Base-by-base conservation (phyloP, 768 basidiomycete genomes). In the Exidia glandulosa region DNA sequence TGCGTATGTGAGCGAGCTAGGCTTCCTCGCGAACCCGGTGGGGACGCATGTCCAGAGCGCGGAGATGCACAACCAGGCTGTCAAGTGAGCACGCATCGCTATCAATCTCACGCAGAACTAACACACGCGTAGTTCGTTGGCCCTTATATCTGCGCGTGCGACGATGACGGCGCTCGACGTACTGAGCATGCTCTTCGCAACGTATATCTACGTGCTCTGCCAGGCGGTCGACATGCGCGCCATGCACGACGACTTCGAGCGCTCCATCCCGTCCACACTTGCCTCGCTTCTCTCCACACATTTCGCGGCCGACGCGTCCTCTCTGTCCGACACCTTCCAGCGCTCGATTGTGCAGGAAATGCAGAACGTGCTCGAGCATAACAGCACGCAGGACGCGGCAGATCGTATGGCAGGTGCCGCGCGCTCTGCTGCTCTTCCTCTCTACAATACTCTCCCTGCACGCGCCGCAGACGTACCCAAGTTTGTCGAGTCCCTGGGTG, bases 31-130 rank as follows among this genome's bases (percentile, higher is more conserved):
- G 25, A 67, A 66, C 62, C 67, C 70, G 1, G 68, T 70, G 48
- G 57, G 62, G n/a, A 66, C 59, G 16, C 62, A 62, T 57, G 68
- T 70, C 34, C 68, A 69, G 60, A 60, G 65, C 2, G 68, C 69
- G n/a, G 69, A 70, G 57, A 64, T 66, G 66, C 63, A 65, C 32
- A 71, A 71, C 63, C 70, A 71, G 61, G 65, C 66, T 25, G 61
- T 71, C 61, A 71, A 69, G 58, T 30, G 29, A 55, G 27, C 16
- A 7, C 30, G 32, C 16, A 3, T 14, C 19, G 9, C 41, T 45
- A 13, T 25, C 52, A 30, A 19, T 1, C 2, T 25, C 13, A 16
- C 30, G 29, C 12, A 9, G 27, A 19, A 41, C 12, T 64, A 62
- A 6, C 19, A 19, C 41, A 2, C 41, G 23, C 23, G 1, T 19